Percentiles rank a stretch among this genome's conserved stretches.
Evolutionary conservation across 2,329 filamentous ascomycete species (phyloP).

Genomic region (Microcera coccophila): DNA sequence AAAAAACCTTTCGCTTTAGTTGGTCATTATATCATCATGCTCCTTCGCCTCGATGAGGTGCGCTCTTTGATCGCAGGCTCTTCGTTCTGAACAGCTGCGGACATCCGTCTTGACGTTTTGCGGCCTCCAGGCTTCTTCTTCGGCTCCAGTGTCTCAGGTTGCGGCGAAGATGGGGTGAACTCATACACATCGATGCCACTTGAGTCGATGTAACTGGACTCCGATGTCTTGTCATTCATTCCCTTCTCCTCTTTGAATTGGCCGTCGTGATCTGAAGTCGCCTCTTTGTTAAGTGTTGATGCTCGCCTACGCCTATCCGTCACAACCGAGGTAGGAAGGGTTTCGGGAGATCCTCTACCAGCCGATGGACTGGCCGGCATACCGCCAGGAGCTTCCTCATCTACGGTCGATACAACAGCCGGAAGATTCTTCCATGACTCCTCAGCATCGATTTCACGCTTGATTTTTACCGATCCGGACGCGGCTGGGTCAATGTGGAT

Average conservation of each 20-base stretch:
- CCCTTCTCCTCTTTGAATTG: conserved; percentile 12
- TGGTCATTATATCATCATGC: conserved; percentile 55
- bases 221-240: conserved; percentile 13
- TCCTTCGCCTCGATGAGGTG: conserved; percentile 46
- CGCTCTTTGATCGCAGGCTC: conserved; percentile 29
- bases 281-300: conserved; percentile 27
- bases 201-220: conserved; percentile 18
- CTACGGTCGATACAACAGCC: conserved; percentile 5
- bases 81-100: conserved; percentile 37
- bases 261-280: conserved; percentile 7
- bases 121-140: conserved; percentile 29
- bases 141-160: conserved; percentile 23
- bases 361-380: conserved; percentile 40
- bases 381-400: conserved; percentile 17
- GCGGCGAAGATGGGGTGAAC: conserved; percentile 48
- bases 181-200: conserved; percentile 51
- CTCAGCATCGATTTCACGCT: conserved; percentile 31
- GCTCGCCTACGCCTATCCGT: conserved; percentile 41
- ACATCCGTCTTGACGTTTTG: conserved; percentile 37
- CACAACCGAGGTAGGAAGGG: conserved; percentile 32
- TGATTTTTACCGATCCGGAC: conserved; percentile 28
- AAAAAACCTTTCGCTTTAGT: conserved; percentile 20
- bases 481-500: conserved; percentile 33
- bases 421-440: conserved; percentile 32
- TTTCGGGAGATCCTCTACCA: conserved; percentile 33